Evolutionary conservation across 805 yeast genomes (phyloP), one percentile per base, ranked within the genome.

Genomic region (Wickerhamomyces bisporus): DNA sequence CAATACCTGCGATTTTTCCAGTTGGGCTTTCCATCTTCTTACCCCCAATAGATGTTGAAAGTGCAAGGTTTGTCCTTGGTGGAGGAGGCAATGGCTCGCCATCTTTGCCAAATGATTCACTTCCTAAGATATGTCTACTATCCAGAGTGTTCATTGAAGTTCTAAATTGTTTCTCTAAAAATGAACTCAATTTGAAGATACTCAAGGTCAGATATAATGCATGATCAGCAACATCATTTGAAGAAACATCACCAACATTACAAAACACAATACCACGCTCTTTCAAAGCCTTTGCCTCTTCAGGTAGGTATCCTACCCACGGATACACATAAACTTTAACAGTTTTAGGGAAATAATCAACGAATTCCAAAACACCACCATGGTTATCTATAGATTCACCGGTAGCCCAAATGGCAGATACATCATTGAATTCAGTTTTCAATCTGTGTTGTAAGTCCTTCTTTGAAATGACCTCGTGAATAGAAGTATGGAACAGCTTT

Each of bases 201-300:
- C 23, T 30, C 11, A 30, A n/a, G 6, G 33, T 30, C 13, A 30
- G n/a, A 13, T 13, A 30, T 8, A 30, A 21, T 6, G 33, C 33
- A 20, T 20, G 25, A n/a, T 71, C 70, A 41, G 79, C 52, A 2
- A 78, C 62, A 44, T 73, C 73, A 68, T 70, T 77, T 46, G 79
- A 55, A 2, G 72, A 83, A 45, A 77, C 64, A 45, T 79, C 86
- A 3, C 83, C 84, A n/a, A 79, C 86, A 48, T 77, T 73, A 46
- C 73, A 73, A 43, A 79, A 55, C 24, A 57, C 48, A 18, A 78
- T 69, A 3, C 62, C 65, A 31, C 59, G 56, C 10, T 56, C 49
- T 7, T 58, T 52, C 61, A 79, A 55, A 1, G 57, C 60, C 0
- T 50, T 58, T 0, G 67, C 60, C 48, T 77, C 78, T 40, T 70